These are phyloP conservation scores for Salvia rosmarinus DNA, from an alignment of 257 asterid genomes.

Conservation along the genomic window DNA sequence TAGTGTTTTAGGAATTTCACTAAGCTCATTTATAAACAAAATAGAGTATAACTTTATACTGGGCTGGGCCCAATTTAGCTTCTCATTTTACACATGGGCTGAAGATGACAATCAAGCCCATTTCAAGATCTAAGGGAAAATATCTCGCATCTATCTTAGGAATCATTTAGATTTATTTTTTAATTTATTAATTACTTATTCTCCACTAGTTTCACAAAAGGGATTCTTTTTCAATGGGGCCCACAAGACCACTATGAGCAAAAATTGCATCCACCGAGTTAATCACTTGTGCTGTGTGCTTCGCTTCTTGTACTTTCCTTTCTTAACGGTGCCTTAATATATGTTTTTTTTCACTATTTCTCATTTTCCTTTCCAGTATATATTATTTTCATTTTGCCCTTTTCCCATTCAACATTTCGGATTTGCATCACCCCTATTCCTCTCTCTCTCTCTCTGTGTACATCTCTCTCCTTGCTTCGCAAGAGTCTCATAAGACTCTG, in stretches of 20 bases:
- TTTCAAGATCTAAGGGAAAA: too few species aligned
- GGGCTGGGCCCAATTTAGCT: too few species aligned
- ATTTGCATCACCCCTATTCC: slow-evolving; percentile 12
- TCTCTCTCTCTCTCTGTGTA: slow-evolving; percentile 3
- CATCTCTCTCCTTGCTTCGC: slow-evolving; percentile 31
- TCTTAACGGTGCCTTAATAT: background rate
- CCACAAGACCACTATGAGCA: slow-evolving; percentile 24
- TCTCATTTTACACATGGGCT: too few species aligned
- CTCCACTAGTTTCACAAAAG: background rate
- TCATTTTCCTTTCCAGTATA: slow-evolving; percentile 14
- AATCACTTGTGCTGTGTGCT: slow-evolving; percentile 26
- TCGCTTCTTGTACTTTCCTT: slow-evolving; percentile 33
- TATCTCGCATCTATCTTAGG: too few species aligned
- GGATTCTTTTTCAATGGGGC: background rate
- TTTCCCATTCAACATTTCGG: background rate
- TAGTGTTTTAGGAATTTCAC: too few species aligned
- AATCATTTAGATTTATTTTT: background rate
- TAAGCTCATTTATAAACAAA: too few species aligned
- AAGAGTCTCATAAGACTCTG: slow-evolving; percentile 59
- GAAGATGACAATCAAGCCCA: too few species aligned
- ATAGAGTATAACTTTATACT: too few species aligned
- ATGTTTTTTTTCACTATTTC: background rate
- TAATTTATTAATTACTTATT: background rate
- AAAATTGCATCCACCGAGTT: background rate
- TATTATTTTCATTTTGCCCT: background rate